These are phyloP conservation scores for Leucocoprinus gongylophorus DNA, from an alignment of 1,284 basidiomycete genomes.

Conservation along the genomic window DNA sequence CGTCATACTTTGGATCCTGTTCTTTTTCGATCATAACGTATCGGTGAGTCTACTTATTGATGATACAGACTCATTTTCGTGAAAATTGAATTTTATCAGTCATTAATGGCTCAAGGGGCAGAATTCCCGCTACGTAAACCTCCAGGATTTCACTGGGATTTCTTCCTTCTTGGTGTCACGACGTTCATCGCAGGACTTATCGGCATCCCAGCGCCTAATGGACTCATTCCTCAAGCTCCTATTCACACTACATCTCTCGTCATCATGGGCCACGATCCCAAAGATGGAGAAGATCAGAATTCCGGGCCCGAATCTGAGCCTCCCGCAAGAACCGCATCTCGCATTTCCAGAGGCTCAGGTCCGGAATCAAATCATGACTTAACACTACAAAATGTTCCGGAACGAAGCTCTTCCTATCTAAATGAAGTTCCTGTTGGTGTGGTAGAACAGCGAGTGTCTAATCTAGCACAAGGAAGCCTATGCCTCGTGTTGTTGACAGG, in stretches of 20 bases:
- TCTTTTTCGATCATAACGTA: constrained; percentile 82
- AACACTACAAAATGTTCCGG: constrained; percentile 24
- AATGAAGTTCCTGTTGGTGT: constrained; percentile 68
- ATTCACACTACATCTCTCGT: constrained; percentile 87
- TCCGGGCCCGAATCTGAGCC: not conserved
- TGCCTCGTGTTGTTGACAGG: constrained; percentile 76
- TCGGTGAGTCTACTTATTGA: constrained; percentile 42
- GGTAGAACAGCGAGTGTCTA: constrained; percentile 86
- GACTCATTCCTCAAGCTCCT: constrained; percentile 93
- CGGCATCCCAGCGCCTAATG: constrained; percentile 91
- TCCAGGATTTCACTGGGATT: constrained; percentile 89
- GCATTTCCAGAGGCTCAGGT: not conserved
- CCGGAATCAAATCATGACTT: constrained; percentile 13
- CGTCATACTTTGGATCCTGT: constrained; percentile 62
- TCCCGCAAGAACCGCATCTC: not conserved
- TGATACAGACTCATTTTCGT: not conserved
- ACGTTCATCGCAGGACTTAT: constrained; percentile 90
- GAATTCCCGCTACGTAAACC: constrained; percentile 89
- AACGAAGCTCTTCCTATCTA: constrained; percentile 16
- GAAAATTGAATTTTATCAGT: constrained; percentile 35
- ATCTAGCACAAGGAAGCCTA: constrained; percentile 76
- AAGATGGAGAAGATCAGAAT: constrained; percentile 31
- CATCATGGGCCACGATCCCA: constrained; percentile 54
- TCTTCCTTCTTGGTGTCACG: constrained; percentile 85
- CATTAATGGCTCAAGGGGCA: constrained; percentile 88